Conservation (phyloP, 2,329 filamentous ascomycete species). For the Pyrenophora seminiperda region DNA sequence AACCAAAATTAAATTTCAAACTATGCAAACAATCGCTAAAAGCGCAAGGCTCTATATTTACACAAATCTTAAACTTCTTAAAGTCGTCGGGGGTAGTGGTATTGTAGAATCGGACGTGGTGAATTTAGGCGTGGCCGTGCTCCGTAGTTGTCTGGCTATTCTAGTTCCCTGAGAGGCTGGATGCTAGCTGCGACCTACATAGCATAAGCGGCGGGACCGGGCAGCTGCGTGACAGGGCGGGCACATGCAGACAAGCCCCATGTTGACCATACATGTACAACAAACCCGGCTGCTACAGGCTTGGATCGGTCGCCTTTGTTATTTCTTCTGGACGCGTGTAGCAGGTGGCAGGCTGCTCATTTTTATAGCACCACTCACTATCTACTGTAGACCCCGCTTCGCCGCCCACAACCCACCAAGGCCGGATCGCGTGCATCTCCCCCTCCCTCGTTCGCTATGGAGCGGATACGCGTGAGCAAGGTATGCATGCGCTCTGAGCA, state of each 20-base stretch:
- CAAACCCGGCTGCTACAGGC: conserved; percentile 13
- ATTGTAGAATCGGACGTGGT: too few species aligned
- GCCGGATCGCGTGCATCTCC: neutral
- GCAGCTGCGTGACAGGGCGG: conserved; percentile 28
- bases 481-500: conserved; percentile 33
- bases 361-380: conserved; percentile 6
- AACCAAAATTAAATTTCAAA: too few species aligned
- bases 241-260: conserved; percentile 28
- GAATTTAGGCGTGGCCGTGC: too few species aligned
- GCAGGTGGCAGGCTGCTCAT: conserved; percentile 4
- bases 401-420: conserved; percentile 1
- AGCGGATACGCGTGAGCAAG: conserved; percentile 56
- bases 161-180: too few species aligned
- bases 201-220: conserved; percentile 27
- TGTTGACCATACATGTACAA: conserved; percentile 23
- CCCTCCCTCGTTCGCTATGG: conserved; percentile 46
- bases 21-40: too few species aligned
- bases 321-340: conserved; percentile 5
- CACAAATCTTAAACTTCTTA: too few species aligned
- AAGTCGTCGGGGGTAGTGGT: too few species aligned
- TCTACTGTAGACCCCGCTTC: conserved; percentile 7
- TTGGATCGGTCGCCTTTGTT: conserved; percentile 6
- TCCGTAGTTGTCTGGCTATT: too few species aligned
- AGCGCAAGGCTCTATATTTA: too few species aligned
- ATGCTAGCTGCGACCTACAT: too few species aligned